phyloP scores from a whole-genome alignment of 164 flowering plant species.

The Pachysandra terminalis region DNA sequence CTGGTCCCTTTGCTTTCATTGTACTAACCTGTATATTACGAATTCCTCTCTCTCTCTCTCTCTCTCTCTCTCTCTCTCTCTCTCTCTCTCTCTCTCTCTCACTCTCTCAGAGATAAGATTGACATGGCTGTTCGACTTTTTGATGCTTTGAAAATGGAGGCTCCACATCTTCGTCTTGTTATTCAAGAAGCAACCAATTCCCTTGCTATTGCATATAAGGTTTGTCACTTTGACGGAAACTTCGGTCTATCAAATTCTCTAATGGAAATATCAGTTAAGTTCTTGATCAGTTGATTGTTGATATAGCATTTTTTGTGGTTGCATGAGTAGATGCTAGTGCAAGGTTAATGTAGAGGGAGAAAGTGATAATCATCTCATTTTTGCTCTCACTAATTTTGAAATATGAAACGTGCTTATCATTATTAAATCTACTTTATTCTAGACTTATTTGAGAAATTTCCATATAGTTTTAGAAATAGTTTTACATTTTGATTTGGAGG shows the following conservation, averaged over 20 bases:
- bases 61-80: neutral
- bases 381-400: no score
- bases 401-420: no score
- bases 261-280: no score
- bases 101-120: slow-evolving; percentile 57
- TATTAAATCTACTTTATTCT: no score
- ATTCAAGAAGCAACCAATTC: slow-evolving; percentile 84
- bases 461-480: no score
- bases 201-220: slow-evolving; percentile 88
- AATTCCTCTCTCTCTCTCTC: neutral
- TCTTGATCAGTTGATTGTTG: no score
- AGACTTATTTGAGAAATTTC: no score
- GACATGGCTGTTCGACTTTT: slow-evolving; percentile 94
- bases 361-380: no score
- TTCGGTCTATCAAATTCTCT: neutral
- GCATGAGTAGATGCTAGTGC: no score
- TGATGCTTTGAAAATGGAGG: slow-evolving; percentile 75
- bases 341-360: no score
- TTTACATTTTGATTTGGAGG: no score
- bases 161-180: slow-evolving; percentile 57
- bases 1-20: neutral
- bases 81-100: neutral
- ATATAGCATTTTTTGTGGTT: no score
- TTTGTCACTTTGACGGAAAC: slow-evolving; percentile 15
- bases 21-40: neutral